Conservation (phyloP, 768 basidiomycete species). For the Rhodotorula taiwanensis region DNA sequence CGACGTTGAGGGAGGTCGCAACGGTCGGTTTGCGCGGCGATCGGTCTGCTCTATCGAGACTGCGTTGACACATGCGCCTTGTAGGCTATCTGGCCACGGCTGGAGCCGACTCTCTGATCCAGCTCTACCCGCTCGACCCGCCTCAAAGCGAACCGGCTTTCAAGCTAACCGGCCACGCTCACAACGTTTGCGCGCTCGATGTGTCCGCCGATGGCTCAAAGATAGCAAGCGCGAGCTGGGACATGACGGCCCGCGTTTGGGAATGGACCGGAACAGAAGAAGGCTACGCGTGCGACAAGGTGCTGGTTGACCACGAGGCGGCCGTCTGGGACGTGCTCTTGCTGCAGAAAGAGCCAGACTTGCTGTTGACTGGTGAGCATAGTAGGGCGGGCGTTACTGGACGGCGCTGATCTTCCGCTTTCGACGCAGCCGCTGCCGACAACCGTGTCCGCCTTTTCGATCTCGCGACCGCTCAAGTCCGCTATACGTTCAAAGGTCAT, state of each 20-base stretch:
- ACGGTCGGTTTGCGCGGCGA: too few species aligned
- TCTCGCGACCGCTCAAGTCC: slow-evolving; percentile 43
- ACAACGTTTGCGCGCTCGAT: slow-evolving; percentile 79
- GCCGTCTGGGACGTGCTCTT: slow-evolving; percentile 90
- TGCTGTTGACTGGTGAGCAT: slow-evolving; percentile 15
- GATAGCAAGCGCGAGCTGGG: slow-evolving; percentile 32
- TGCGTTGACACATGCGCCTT: not conserved
- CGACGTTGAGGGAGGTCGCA: not conserved
- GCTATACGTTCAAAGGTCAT: slow-evolving; percentile 76
- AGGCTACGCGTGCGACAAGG: slow-evolving; percentile 64
- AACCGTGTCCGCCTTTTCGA: slow-evolving; percentile 67
- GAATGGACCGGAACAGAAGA: not conserved
- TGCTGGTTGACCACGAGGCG: slow-evolving; percentile 74
- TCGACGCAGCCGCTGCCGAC: slow-evolving; percentile 71
- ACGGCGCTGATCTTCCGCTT: not conserved
- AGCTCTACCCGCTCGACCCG: slow-evolving; percentile 61
- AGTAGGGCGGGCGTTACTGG: too few species aligned
- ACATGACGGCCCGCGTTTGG: slow-evolving; percentile 30
- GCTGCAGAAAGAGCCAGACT: slow-evolving; percentile 46
- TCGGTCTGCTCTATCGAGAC: too few species aligned
- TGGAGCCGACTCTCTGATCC: slow-evolving; percentile 78
- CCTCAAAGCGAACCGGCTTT: slow-evolving; percentile 58
- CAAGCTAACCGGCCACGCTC: slow-evolving; percentile 74
- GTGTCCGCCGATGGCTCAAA: slow-evolving; percentile 39
- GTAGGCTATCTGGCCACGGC: slow-evolving; percentile 76